Evolutionary conservation across 2,329 filamentous ascomycete genomes (phyloP).

Genomic region (Scortechinia acanthostroma): DNA sequence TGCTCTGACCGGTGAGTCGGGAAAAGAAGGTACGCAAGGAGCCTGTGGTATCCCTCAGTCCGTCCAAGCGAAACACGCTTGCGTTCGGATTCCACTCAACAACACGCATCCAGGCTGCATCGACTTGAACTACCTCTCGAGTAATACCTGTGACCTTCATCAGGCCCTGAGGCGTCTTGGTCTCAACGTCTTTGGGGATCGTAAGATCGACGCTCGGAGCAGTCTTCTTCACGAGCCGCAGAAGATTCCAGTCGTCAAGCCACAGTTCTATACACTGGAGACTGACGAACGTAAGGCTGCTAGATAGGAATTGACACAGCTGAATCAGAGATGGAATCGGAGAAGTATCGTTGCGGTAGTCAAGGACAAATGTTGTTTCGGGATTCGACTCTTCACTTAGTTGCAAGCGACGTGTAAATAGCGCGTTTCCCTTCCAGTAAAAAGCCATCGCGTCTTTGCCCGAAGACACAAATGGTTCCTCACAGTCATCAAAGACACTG

Average conservation of each 20-base stretch:
- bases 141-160: conserved; percentile 60
- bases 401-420: conserved; percentile 60
- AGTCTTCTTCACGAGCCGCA: conserved; percentile 57
- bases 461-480: conserved; percentile 69
- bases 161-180: conserved; percentile 56
- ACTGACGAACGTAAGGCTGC: conserved; percentile 68
- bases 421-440: conserved; percentile 70
- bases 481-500: conserved; percentile 70
- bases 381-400: conserved; percentile 41
- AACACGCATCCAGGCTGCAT: conserved; percentile 64
- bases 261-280: conserved; percentile 60
- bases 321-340: conserved; percentile 59
- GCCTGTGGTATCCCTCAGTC: conserved; percentile 22
- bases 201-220: conserved; percentile 50
- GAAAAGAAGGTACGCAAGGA: conserved; percentile 16
- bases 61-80: background rate
- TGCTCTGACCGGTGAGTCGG: background rate
- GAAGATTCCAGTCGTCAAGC: conserved; percentile 60
- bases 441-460: conserved; percentile 69
- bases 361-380: conserved; percentile 64
- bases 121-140: conserved; percentile 63
- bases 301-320: conserved; percentile 64
- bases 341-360: conserved; percentile 62
- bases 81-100: conserved; percentile 45
- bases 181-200: conserved; percentile 57